Base-by-base conservation (phyloP, 495 filamentous ascomycete genomes). In the Talaromyces stipitatus region DNA sequence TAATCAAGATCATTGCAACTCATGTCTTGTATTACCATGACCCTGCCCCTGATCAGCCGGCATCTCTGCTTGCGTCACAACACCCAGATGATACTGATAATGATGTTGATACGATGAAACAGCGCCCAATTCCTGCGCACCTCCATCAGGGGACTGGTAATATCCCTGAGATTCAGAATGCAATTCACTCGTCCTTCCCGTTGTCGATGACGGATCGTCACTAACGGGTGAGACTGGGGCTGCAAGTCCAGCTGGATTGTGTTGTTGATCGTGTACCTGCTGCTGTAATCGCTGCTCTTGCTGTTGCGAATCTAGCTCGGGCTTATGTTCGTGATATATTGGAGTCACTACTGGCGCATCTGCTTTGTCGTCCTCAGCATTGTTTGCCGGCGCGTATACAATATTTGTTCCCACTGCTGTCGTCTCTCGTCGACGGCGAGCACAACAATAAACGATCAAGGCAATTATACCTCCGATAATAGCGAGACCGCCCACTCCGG, bases 401-500 rank as follows among this genome's bases (percentile, higher is more conserved):
- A n/a, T 36, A 24, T 20, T 51, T 4, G 24, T 16, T 9, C 4
- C 26, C 9, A 11, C 27, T 20, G 22, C 26, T 10, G 6, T 27
- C 6, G 26, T 20, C 1, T n/a, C 6, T 9, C 24, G 11, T 24
- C 32, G 14, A 0, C 51, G 28, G 2, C 30, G 51, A 23, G 32
- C 23, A 30, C 28, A 30, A 29, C 51, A 33, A 11, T 54, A 54
- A 4, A 54, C 11, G 11, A 23, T 33, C n/a, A 36, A 38, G 14
- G 29, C 51, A 7, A 54, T 33, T 6, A 36, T 23, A 5, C 43
- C 16, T 8, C 28, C 51, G 16, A 54, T 54, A 5, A 56, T 12
- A 9, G 33, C n/a, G 10, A 56, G 28, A 18, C 54, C 54, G 18
- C 54, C 54, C 7, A 56, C 54, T 10, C 54, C 54, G 12, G 33